Evolutionary conservation across 202 grass and related monocot species (phyloP).

Genomic region (Setaria italica): DNA sequence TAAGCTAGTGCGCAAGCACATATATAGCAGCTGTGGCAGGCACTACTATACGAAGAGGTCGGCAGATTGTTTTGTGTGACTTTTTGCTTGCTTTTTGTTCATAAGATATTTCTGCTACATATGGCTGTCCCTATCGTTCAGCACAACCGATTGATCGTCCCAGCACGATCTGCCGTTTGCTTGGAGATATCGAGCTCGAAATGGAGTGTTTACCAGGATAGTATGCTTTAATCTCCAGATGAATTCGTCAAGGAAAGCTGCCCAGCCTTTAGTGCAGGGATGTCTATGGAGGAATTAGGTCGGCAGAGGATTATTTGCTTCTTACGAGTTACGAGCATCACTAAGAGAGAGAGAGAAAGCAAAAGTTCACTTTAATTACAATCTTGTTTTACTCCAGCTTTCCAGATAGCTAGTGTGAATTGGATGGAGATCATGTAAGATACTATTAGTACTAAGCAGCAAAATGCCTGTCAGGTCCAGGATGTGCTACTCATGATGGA

Average conservation of each 20-base stretch:
- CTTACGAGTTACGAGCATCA: neutral
- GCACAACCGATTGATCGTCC: neutral
- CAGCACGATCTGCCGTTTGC: neutral
- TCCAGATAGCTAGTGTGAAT: neutral
- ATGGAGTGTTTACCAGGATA: neutral
- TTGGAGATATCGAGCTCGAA: neutral
- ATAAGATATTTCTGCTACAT: constrained; percentile 19
- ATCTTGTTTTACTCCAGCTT: neutral
- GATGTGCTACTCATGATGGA: neutral
- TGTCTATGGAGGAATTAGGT: constrained; percentile 19
- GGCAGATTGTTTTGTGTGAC: constrained; percentile 19
- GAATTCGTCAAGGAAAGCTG: constrained; percentile 33
- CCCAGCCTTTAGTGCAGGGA: neutral
- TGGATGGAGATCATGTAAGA: neutral
- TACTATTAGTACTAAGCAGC: neutral
- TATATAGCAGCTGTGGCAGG: neutral
- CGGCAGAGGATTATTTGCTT: neutral
- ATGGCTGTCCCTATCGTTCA: constrained; percentile 15
- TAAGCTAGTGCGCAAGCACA: neutral
- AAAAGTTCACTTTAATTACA: no score
- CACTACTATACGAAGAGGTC: constrained; percentile 17
- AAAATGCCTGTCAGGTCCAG: neutral
- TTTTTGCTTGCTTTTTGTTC: neutral
- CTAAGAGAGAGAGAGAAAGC: neutral
- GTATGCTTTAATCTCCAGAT: neutral